phyloP scores from a whole-genome alignment of 2,329 filamentous ascomycete genomes.

The Aureobasidium sp. region DNA sequence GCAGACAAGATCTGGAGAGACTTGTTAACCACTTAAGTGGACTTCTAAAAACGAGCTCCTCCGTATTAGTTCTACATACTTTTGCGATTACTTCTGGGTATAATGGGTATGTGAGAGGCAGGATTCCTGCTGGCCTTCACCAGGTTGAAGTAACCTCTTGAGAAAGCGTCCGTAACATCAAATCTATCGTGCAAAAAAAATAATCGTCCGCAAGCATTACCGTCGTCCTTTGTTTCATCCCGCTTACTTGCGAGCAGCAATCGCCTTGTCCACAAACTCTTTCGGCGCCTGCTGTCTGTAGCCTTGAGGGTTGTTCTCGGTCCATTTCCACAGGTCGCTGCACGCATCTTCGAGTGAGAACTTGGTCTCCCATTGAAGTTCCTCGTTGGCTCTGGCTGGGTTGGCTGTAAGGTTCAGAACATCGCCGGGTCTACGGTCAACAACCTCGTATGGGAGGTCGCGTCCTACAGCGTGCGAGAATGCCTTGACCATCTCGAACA shows the following conservation, averaged over 20 bases:
- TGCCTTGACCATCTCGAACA: slow-evolving; percentile 94
- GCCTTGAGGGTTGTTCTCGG: slow-evolving; percentile 89
- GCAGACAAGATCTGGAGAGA: not conserved
- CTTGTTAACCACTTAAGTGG: not conserved
- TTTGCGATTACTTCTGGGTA: not conserved
- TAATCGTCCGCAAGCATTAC: slow-evolving; percentile 6
- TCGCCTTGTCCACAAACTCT: slow-evolving; percentile 56
- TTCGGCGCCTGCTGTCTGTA: slow-evolving; percentile 88
- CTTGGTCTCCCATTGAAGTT: slow-evolving; percentile 88
- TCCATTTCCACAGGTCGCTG: slow-evolving; percentile 93
- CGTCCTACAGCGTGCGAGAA: slow-evolving; percentile 82
- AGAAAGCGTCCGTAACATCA: not conserved
- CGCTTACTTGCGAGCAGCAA: slow-evolving; percentile 19
- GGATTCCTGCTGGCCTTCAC: not conserved
- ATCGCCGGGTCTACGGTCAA: slow-evolving; percentile 73
- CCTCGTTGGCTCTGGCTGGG: slow-evolving; percentile 74
- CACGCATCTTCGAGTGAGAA: slow-evolving; percentile 87
- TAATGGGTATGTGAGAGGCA: not conserved
- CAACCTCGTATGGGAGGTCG: slow-evolving; percentile 79
- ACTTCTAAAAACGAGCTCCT: not conserved
- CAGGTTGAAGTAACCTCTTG: not conserved
- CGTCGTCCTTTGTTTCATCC: not conserved
- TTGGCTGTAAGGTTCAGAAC: slow-evolving; percentile 94
- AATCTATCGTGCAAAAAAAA: slow-evolving; percentile 2
- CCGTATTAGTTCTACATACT: not conserved